Evolutionary conservation across 2,329 filamentous ascomycete species (phyloP).

Genomic region (Hortaea werneckii): DNA sequence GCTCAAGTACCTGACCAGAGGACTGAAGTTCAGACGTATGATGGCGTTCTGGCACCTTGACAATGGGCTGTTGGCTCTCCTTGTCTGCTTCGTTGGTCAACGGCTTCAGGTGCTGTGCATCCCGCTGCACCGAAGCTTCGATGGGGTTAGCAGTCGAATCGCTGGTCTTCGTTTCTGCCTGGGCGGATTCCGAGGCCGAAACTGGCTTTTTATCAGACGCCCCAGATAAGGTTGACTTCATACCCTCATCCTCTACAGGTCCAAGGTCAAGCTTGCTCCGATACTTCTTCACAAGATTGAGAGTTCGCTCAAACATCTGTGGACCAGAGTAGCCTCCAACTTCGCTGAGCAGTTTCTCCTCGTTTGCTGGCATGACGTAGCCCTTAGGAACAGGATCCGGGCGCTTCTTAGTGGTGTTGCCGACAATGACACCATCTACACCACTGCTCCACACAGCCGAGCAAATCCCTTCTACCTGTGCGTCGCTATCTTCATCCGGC

Average conservation of each 20-base stretch:
- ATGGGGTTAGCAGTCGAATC: slow-evolving; percentile 1
- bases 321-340: slow-evolving; percentile 87
- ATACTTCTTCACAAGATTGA: slow-evolving; percentile 71
- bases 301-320: slow-evolving; percentile 71
- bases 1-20: slow-evolving; percentile 3
- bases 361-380: slow-evolving; percentile 53
- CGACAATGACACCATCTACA: slow-evolving; percentile 91
- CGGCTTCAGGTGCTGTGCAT: slow-evolving; percentile 23
- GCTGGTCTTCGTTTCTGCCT: not conserved
- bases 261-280: slow-evolving; percentile 42
- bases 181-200: not conserved
- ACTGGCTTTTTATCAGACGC: slow-evolving; percentile 1
- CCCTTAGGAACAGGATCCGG: slow-evolving; percentile 59
- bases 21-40: slow-evolving; percentile 6
- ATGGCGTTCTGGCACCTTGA: slow-evolving; percentile 23
- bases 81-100: slow-evolving; percentile 17
- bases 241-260: slow-evolving; percentile 18
- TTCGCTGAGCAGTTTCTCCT: slow-evolving; percentile 60
- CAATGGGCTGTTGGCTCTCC: slow-evolving; percentile 21
- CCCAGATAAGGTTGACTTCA: not conserved
- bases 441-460: slow-evolving; percentile 73
- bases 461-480: slow-evolving; percentile 80
- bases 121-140: slow-evolving; percentile 19
- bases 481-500: slow-evolving; percentile 80
- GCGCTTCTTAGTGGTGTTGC: slow-evolving; percentile 87